phyloP scores from a whole-genome alignment of 768 basidiomycete species.

The Cystobasidium ongulense region DNA sequence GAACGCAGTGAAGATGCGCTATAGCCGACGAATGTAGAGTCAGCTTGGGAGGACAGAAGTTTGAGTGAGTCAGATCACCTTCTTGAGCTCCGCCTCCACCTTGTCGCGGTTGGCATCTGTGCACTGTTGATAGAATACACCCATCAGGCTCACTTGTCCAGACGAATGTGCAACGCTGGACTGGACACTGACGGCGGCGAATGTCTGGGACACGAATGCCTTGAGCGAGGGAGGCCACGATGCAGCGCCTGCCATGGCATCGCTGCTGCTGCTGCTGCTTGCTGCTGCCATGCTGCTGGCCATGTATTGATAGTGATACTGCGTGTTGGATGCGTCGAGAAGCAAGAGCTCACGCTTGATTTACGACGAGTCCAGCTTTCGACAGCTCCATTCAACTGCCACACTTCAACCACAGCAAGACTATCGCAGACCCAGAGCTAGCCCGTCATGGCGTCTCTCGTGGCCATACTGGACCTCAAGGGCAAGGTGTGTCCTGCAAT shows the following conservation, averaged over 20 bases:
- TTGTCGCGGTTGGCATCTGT: conserved; percentile 75
- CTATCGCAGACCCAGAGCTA: not conserved
- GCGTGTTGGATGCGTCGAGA: not conserved
- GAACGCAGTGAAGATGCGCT: conserved; percentile 76
- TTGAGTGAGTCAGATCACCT: conserved; percentile 50
- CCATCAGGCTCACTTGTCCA: not conserved
- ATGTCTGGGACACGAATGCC: conserved; percentile 22
- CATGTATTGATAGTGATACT: not conserved
- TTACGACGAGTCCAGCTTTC: too few species aligned
- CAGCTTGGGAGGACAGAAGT: not conserved
- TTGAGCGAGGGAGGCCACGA: conserved; percentile 29
- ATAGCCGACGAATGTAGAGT: not conserved
- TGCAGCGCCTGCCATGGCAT: not conserved
- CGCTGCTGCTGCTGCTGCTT: not conserved
- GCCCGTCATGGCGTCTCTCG: conserved; percentile 56
- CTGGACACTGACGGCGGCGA: not conserved
- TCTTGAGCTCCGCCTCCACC: conserved; percentile 87
- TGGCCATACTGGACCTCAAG: conserved; percentile 95
- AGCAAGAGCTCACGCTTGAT: too few species aligned
- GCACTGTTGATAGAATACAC: conserved; percentile 48
- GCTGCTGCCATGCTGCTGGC: not conserved
- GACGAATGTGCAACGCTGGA: not conserved
- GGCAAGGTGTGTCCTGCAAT: conserved; percentile 55
- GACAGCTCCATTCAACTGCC: too few species aligned
- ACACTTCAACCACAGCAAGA: too few species aligned